A percentile compares a stretch with the other conserved stretches of the same genome.
Evolutionary conservation across 2,329 filamentous ascomycete genomes (phyloP).

Genomic region (Fonsecaea pugnacius): DNA sequence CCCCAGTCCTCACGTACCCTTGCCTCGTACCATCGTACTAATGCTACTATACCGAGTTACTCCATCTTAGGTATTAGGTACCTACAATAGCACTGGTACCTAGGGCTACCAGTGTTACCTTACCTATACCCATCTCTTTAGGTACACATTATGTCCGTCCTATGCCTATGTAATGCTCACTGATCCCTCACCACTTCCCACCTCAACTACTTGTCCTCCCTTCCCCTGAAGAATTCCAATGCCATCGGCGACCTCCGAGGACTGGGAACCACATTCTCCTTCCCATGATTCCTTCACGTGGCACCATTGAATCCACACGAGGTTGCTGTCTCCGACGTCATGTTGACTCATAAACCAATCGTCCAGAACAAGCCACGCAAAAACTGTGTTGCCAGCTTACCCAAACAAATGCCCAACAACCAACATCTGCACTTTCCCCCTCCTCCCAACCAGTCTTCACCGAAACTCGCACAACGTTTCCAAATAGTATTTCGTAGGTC

Average conservation of each 20-base stretch:
- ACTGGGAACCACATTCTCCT: conserved; percentile 2
- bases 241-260: conserved; percentile 13
- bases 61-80: no score
- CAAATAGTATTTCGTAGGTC: not conserved
- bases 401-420: not conserved
- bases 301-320: conserved; percentile 14
- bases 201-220: not conserved
- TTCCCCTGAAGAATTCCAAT: not conserved
- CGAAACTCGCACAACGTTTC: not conserved
- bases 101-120: not conserved
- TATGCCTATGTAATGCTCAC: not conserved
- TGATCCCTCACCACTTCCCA: not conserved
- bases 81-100: no score
- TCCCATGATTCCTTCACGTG: conserved; percentile 11
- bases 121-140: not conserved
- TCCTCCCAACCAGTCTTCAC: not conserved
- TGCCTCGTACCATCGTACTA: no score
- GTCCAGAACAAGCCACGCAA: not conserved
- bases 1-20: no score
- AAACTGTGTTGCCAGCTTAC: not conserved
- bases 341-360: conserved; percentile 29
- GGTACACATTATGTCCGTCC: not conserved
- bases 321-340: conserved; percentile 23
- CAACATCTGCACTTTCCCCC: not conserved
- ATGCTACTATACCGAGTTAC: no score